Conservation (phyloP, 2,329 filamentous ascomycete species). For the Paracamarosporium sp. region DNA sequence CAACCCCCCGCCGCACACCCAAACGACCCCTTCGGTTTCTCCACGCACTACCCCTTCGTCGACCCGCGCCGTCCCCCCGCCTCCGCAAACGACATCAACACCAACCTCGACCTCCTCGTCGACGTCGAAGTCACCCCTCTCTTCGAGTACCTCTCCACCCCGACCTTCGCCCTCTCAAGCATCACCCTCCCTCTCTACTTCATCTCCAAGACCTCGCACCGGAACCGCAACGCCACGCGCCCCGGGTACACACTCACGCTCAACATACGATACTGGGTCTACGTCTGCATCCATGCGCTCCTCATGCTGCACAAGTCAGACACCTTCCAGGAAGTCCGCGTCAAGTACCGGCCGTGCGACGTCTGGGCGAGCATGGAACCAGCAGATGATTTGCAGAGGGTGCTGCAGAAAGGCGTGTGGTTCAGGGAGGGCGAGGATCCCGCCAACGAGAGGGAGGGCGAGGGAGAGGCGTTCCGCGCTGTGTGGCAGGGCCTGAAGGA, state of each 20-base stretch:
- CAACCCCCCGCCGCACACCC: constrained; percentile 10
- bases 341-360: constrained; percentile 42
- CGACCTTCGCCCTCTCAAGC: constrained; percentile 31
- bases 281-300: constrained; percentile 37
- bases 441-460: constrained; percentile 29
- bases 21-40: constrained; percentile 38
- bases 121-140: constrained; percentile 41
- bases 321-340: constrained; percentile 25
- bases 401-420: constrained; percentile 37
- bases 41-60: constrained; percentile 40
- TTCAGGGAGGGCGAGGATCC: constrained; percentile 27
- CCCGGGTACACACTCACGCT: constrained; percentile 34
- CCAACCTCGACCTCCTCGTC: constrained; percentile 40
- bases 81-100: constrained; percentile 29
- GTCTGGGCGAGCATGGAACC: constrained; percentile 46
- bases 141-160: constrained; percentile 37
- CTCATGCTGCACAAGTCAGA: constrained; percentile 24
- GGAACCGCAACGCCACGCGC: constrained; percentile 26
- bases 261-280: constrained; percentile 43
- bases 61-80: constrained; percentile 23
- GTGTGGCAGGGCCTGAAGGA: constrained; percentile 30
- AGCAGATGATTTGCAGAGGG: constrained; percentile 32
- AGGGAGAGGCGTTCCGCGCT: constrained; percentile 41
- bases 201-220: constrained; percentile 31
- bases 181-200: constrained; percentile 44